These are phyloP conservation scores for Haematococcus sp. DNA, from an alignment of 139 green algal species.

Conservation along the genomic window DNA sequence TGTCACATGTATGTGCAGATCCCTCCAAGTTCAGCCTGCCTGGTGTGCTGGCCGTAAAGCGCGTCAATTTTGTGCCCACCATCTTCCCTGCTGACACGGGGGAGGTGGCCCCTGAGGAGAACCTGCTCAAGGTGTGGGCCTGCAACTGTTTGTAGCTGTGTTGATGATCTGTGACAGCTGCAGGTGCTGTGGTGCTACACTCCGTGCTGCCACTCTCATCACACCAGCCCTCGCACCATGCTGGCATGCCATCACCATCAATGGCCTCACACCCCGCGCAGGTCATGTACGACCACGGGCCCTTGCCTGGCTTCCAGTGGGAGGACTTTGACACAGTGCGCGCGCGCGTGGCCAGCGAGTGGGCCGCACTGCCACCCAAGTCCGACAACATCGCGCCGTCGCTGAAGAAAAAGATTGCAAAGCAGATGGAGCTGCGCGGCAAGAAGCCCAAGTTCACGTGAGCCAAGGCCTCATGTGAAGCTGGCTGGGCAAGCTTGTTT, in stretches of 20 bases:
- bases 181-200: too few relatives aligned
- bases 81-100: slow-evolving; percentile 69
- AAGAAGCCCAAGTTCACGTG: slow-evolving; percentile 20
- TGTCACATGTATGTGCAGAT: too few relatives aligned
- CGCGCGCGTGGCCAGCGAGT: slow-evolving; percentile 60
- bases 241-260: neutral
- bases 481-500: too few relatives aligned
- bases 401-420: slow-evolving; percentile 62
- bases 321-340: slow-evolving; percentile 65
- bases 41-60: slow-evolving; percentile 75
- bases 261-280: neutral
- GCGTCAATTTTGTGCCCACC: slow-evolving; percentile 71
- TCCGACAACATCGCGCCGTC: slow-evolving; percentile 53
- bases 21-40: slow-evolving; percentile 72
- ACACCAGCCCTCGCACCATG: neutral
- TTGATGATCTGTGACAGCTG: neutral
- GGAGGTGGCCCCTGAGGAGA: slow-evolving; percentile 58
- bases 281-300: slow-evolving; percentile 73
- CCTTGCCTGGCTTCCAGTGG: slow-evolving; percentile 59
- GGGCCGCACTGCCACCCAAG: slow-evolving; percentile 56
- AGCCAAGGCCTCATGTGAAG: too few relatives aligned
- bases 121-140: slow-evolving; percentile 65
- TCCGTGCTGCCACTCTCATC: too few relatives aligned
- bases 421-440: slow-evolving; percentile 34
- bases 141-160: too few relatives aligned